phyloP scores from a whole-genome alignment of 768 basidiomycete species.

The Boletellus ananiceps region DNA sequence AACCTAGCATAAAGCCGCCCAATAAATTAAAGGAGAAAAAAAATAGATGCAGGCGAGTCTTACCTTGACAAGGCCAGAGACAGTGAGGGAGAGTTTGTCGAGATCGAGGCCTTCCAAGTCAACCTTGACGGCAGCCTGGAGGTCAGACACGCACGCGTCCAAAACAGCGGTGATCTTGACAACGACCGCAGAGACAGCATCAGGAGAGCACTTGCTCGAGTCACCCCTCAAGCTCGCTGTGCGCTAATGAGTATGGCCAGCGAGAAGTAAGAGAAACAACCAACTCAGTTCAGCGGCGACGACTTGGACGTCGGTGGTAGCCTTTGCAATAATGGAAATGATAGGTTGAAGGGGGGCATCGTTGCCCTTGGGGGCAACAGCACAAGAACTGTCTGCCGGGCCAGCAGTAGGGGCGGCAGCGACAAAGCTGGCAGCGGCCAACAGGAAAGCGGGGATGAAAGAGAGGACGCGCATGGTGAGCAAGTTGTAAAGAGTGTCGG shows the following conservation, averaged over 20 bases:
- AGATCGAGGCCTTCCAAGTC: slow-evolving; percentile 12
- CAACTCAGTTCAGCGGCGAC: slow-evolving; percentile 2
- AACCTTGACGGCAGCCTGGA: slow-evolving; percentile 6
- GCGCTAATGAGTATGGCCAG: background rate
- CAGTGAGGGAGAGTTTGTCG: background rate
- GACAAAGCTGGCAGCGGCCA: slow-evolving; percentile 19
- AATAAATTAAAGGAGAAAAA: no score
- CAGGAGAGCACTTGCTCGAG: background rate
- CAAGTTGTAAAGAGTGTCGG: slow-evolving; percentile 13
- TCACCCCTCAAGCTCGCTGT: background rate
- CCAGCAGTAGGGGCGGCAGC: slow-evolving; percentile 10
- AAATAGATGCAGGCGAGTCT: background rate
- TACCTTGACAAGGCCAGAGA: slow-evolving; percentile 6
- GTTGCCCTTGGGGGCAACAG: background rate
- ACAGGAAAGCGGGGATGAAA: slow-evolving; percentile 20
- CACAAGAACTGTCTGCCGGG: slow-evolving; percentile 3
- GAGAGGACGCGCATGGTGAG: slow-evolving; percentile 26
- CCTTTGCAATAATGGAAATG: background rate
- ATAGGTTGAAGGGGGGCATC: slow-evolving; percentile 7
- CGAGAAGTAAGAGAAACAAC: background rate
- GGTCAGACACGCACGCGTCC: background rate
- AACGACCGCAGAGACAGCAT: background rate
- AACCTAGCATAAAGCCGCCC: background rate
- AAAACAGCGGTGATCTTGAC: slow-evolving; percentile 1
- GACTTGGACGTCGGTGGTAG: background rate